Base-by-base conservation (phyloP, 2,329 filamentous ascomycete species). In the Beauveria varroae region DNA sequence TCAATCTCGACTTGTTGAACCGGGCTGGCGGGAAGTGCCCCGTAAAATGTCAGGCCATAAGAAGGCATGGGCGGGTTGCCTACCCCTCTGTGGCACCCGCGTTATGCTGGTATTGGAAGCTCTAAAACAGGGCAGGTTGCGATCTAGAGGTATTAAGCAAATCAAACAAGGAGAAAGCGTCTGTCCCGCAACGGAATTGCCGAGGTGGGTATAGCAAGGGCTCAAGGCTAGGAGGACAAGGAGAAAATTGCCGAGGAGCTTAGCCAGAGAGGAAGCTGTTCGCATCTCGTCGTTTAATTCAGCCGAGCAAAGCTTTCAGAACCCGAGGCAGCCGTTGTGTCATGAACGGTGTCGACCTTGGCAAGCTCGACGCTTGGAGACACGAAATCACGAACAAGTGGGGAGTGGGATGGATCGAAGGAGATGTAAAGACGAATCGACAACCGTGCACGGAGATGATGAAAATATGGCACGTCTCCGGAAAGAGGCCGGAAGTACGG, bases 41-140 rank as follows among this genome's bases (percentile, higher is more conserved):
- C 53, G 53, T 56, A 50, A 50, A 49, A 50, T 50, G 44, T 57
- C 44, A 57, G 55, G 55, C 55, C 44, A 57, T 34, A 50, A 57
- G 8, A 46, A 37, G 22, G 47, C 12, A 30, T 16, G 49, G 28
- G 24, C n/a, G 40, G 40, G n/a, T 56, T 30, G 53, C 8, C 22
- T 20, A 41, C 55, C 46, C 55, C 22, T 41, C 54, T 57, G 43
- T 40, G 55, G 43, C 54, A 55, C 51, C 34, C 51, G 7, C 41
- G 34, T 28, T 28, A 30, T 20, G 16, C 26, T 30, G 26, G 47
- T 53, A 37, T 4, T 46, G 22, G n/a, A n/a, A 16, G 22, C 40
- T 44, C 37, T 22, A 24, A 28, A 28, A 56, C 24, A 30, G 24
- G 30, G 30, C 50, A 52, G 41, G 34, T 37, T 22, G 24, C 10